phyloP scores from a whole-genome alignment of 805 yeast species.

The Candida dendrica region DNA sequence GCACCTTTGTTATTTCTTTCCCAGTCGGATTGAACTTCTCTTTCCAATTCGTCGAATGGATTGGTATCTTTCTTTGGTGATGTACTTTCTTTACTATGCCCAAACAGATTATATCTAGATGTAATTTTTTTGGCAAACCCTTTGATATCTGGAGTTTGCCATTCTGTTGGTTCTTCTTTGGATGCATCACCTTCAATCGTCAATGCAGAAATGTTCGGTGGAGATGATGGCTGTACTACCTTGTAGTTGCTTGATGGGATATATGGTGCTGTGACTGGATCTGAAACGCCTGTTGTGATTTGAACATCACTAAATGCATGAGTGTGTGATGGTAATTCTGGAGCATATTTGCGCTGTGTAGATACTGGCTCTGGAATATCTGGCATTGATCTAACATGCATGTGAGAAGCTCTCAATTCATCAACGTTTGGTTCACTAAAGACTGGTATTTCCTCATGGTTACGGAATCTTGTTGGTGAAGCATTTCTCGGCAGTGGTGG shows the following conservation, averaged over 20 bases:
- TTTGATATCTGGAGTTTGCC: slow-evolving; percentile 4
- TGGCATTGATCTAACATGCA: slow-evolving; percentile 15
- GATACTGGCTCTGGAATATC: slow-evolving; percentile 13
- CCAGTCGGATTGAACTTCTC: slow-evolving; percentile 26
- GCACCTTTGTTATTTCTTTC: slow-evolving; percentile 12
- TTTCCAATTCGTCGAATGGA: slow-evolving; percentile 26
- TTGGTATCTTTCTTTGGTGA: slow-evolving; percentile 5
- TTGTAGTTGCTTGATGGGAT: background rate
- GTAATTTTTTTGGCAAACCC: slow-evolving; percentile 13
- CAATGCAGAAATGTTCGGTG: background rate
- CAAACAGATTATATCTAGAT: slow-evolving; percentile 7
- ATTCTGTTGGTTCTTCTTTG: background rate
- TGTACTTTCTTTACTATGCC: slow-evolving; percentile 1
- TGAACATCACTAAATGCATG: background rate
- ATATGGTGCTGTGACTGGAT: background rate
- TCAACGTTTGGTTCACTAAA: background rate
- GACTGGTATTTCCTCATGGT: background rate
- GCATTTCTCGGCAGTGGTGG: slow-evolving; percentile 15
- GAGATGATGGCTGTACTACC: background rate
- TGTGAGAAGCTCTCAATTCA: slow-evolving; percentile 1
- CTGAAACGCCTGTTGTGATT: background rate
- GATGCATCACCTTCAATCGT: background rate
- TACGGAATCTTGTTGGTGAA: background rate
- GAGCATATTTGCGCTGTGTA: background rate
- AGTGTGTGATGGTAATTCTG: background rate